Evolutionary conservation across 164 flowering plant genomes (phyloP), one percentile per base, ranked within the genome.

Genomic region (Aristolochia fimbriata): DNA sequence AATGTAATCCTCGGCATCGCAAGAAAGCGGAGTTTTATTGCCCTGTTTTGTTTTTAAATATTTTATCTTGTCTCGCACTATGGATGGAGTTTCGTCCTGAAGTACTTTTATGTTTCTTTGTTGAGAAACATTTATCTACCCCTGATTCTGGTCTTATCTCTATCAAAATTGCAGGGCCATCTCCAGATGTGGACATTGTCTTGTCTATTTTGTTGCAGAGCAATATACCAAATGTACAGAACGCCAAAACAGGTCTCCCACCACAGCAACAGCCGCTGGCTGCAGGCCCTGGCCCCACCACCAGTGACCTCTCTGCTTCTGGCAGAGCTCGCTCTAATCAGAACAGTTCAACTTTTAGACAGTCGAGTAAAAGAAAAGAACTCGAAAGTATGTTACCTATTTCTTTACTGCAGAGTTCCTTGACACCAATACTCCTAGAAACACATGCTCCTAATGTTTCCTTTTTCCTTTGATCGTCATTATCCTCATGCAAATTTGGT

Each of bases 171-270:
- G 22, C 65, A 82, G 98, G 98, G 65, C 98, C 98, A 51, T 75
- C 77, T 1, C 97, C 98, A n/a, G 83, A 87, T 72, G 94, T 80
- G 68, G 96, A 93, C 68, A 62, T 89, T 56, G 91, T 93, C 6
- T 52, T 93, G 60, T 87, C 94, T 52, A 75, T 87, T 59, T 83
- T 88, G 65, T 59, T 87, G 71, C 97, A 93, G 78, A 84, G 90
- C 76, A 83, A 80, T 67, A 48, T 87, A 57, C 79, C 87, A 37
- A 55, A 69, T 22, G 74, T 65, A 47, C 78, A 69, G 31, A 87
- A 79, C 58, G 54, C 67, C 6, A 73, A 52, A 52, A 52, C 56
- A 52, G 17, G 23, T 52, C 30, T 27, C 30, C 14, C 67, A 19
- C 31, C 68, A 50, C 19, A 71, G 51, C 23, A 65, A 33, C 68